These are phyloP conservation scores for Epichloe gansuensis DNA, from an alignment of 2,329 filamentous ascomycete genomes.

Conservation along the genomic window DNA sequence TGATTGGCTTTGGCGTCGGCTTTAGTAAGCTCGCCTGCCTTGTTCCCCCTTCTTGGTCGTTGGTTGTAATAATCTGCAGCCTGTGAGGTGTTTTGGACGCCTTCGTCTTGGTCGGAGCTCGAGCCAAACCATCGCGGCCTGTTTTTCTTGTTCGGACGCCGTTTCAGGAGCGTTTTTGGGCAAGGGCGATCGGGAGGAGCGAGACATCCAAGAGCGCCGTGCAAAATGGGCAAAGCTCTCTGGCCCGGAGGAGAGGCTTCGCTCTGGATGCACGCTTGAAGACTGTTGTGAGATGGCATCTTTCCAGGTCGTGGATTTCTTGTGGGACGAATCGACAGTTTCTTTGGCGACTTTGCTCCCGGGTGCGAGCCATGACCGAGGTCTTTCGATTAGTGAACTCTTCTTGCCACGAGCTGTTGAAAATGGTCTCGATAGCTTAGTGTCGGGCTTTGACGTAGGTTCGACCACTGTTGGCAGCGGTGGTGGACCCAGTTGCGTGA, in stretches of 20 bases:
- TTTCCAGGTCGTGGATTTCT: conserved; percentile 1
- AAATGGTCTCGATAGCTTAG: conserved; percentile 6
- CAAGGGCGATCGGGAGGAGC: conserved; percentile 21
- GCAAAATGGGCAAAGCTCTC: conserved; percentile 31
- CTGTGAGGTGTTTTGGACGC: conserved; percentile 12
- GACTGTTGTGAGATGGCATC: conserved; percentile 2
- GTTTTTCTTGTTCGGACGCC: conserved; percentile 13
- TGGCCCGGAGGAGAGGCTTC: conserved; percentile 26
- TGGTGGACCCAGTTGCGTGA: conserved; percentile 6
- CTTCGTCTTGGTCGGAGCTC: neutral
- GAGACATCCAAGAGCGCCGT: conserved; percentile 7
- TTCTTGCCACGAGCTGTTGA: conserved; percentile 24
- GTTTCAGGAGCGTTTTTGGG: conserved; percentile 24
- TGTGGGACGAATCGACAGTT: conserved; percentile 8
- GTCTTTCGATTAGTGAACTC: conserved; percentile 35
- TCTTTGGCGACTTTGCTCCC: conserved; percentile 29
- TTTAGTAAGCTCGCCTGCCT: conserved; percentile 23
- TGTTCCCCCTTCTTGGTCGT: conserved; percentile 12
- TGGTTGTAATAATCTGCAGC: conserved; percentile 16
- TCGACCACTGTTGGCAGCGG: neutral
- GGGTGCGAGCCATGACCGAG: conserved; percentile 38
- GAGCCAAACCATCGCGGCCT: conserved; percentile 5
- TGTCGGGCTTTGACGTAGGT: neutral
- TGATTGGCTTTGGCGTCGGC: conserved; percentile 25
- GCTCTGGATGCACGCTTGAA: conserved; percentile 20